Evolutionary conservation across 371 early-diverging fungal genomes (phyloP), one percentile per base, ranked within the genome.

Genomic region (Mortierella sp.): DNA sequence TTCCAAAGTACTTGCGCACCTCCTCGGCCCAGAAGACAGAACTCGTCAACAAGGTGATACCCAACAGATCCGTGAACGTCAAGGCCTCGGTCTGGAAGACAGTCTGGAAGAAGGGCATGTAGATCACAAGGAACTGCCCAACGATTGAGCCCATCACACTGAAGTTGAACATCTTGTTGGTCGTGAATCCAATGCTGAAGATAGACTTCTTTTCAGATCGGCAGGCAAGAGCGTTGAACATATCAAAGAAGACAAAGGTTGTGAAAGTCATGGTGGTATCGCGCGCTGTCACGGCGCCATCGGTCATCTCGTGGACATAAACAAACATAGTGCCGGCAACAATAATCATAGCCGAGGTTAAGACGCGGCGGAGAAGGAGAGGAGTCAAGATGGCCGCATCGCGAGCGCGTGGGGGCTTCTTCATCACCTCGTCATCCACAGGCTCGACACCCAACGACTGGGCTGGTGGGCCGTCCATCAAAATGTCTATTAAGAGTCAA

Each of bases 241-340:
- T 96, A 85, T 98, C 98, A 84, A 96, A 98, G 78, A 98, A 93
- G 50, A 99, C 98, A 90, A 99, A 97, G 42, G 96, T 95, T 8
- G 99, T 98, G 84, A 99, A 99, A 0, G 99, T 98, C 98, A 98
- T 98, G 21, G 98, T 99, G 14, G 97, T 97, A 70, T 96, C 96
- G 10, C 96, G 90, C 42, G 95, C 91, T 10, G 95, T 95, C 42
- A 95, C 93, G 2, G 90, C 85, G 47, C 95, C 97, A 73, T 96
- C 95, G 6, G 92, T 91, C 92, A 97, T 90, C 81, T 97, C 97
- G 24, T 91, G 90, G 4, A 93, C 87, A 84, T 96, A 98, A 14
- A 97, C 90, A 75, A 90, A 93, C 90, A 98, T 90, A 1, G 99
- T 98, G n/a, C 98, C 98, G 16, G 88, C 76, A 11, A 98, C 96